Conservation (phyloP, 2,329 filamentous ascomycete species). For the Calonectria hongkongensis region DNA sequence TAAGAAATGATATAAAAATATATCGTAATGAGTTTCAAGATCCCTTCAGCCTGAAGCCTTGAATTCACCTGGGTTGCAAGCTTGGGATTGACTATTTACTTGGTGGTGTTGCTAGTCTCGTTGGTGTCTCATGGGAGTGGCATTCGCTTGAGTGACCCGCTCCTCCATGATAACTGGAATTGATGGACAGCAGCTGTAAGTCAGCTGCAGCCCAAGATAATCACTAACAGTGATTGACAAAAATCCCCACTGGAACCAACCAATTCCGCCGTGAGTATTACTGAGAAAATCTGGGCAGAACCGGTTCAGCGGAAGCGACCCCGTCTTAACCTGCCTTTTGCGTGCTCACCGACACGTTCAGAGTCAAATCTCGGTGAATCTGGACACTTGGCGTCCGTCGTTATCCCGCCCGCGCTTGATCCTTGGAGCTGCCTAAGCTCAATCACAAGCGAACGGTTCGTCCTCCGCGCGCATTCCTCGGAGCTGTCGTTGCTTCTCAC, state of each 20-base stretch:
- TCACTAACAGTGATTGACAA: background rate
- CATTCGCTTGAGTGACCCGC: background rate
- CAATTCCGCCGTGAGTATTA: conserved; percentile 30
- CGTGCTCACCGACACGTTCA: conserved; percentile 32
- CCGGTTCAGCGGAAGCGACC: conserved; percentile 14
- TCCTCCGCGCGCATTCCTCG: conserved; percentile 24
- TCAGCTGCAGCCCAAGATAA: conserved; percentile 13
- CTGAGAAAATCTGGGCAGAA: background rate
- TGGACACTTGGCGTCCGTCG: conserved; percentile 2
- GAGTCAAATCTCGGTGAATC: conserved; percentile 11
- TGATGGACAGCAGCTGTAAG: background rate
- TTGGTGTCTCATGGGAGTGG: background rate
- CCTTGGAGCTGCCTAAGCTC: conserved; percentile 10
- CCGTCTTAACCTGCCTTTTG: background rate
- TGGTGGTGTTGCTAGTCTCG: background rate
- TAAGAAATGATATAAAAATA: conserved; percentile 1
- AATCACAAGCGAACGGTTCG: conserved; percentile 16
- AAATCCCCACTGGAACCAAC: conserved; percentile 24
- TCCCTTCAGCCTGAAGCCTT: background rate
- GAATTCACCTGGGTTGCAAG: background rate
- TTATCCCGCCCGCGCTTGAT: background rate
- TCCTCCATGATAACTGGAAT: background rate
- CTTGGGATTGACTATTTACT: background rate
- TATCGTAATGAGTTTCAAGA: background rate
- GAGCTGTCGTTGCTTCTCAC: conserved; percentile 4